phyloP scores from a whole-genome alignment of 805 yeast species.

The Priceomyces haplophilus region DNA sequence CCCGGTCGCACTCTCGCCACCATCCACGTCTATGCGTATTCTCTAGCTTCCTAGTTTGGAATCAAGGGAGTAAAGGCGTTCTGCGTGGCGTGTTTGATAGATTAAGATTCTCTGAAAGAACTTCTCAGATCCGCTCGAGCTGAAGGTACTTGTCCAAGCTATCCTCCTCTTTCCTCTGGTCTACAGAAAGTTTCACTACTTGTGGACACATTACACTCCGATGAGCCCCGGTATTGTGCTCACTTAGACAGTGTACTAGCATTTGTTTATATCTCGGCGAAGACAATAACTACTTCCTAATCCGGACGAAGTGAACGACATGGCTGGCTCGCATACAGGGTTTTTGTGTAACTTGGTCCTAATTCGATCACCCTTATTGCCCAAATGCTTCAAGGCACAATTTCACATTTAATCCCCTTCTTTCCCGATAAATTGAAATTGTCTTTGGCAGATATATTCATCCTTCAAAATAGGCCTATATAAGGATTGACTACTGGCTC shows the following conservation, averaged over 20 bases:
- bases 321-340: conserved; percentile 6
- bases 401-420: conserved; percentile 7
- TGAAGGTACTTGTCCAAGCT: neutral
- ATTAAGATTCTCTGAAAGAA: neutral
- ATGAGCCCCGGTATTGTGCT: neutral
- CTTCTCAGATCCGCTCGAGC: too few species aligned
- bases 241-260: neutral
- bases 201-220: too few species aligned
- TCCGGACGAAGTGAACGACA: neutral
- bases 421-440: conserved; percentile 5
- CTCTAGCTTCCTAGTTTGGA: neutral
- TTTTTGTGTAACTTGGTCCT: conserved; percentile 6
- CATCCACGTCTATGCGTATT: neutral
- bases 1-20: neutral
- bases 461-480: neutral
- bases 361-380: conserved; percentile 9
- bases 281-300: conserved; percentile 3
- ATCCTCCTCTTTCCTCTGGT: neutral
- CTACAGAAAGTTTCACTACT: too few species aligned
- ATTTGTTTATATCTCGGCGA: conserved; percentile 4
- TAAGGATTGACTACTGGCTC: neutral
- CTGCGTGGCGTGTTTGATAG: neutral
- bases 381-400: conserved; percentile 1
- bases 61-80: neutral
- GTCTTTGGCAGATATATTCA: neutral